Conservation (phyloP, 345 rosid genomes). For the Brassica carinata region DNA sequence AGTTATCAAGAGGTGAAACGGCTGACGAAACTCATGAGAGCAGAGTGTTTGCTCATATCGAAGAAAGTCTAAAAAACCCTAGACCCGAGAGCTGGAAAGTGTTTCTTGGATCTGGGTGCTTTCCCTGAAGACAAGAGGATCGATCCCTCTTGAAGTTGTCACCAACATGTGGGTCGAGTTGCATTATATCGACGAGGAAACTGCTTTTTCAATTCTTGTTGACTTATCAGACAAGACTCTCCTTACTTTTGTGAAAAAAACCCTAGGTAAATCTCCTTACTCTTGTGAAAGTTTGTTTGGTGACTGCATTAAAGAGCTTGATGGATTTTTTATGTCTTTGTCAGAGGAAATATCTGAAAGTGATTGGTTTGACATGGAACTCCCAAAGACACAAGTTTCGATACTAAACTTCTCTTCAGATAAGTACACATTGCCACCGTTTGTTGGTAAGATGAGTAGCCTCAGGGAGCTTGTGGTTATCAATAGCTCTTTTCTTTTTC, state of each 20-base stretch:
- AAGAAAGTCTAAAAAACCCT: conserved; percentile 49
- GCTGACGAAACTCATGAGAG: not conserved
- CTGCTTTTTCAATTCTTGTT: conserved; percentile 66
- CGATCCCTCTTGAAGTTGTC: conserved; percentile 65
- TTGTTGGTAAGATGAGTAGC: conserved; percentile 63
- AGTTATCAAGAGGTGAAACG: not conserved
- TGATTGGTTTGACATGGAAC: conserved; percentile 81
- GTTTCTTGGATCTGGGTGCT: conserved; percentile 83
- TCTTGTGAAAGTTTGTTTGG: not conserved
- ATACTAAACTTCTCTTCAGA: conserved; percentile 64
- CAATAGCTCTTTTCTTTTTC: conserved; percentile 50
- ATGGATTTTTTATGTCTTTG: not conserved
- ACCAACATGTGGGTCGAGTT: conserved; percentile 78
- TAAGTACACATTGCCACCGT: conserved; percentile 74
- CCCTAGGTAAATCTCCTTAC: not conserved
- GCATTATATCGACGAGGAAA: conserved; percentile 58
- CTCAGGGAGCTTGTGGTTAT: conserved; percentile 75
- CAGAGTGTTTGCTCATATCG: not conserved
- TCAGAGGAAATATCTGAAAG: conserved; percentile 75
- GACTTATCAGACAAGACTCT: conserved; percentile 81
- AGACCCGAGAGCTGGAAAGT: conserved; percentile 54
- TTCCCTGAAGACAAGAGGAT: conserved; percentile 93
- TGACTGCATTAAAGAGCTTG: not conserved
- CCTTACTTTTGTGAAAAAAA: conserved; percentile 69
- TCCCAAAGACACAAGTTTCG: conserved; percentile 86